A percentile compares a stretch with the other conserved stretches of the same genome.
phyloP scores from a whole-genome alignment of 2,329 filamentous ascomycete genomes.

The Verticillium nonalfalfae region DNA sequence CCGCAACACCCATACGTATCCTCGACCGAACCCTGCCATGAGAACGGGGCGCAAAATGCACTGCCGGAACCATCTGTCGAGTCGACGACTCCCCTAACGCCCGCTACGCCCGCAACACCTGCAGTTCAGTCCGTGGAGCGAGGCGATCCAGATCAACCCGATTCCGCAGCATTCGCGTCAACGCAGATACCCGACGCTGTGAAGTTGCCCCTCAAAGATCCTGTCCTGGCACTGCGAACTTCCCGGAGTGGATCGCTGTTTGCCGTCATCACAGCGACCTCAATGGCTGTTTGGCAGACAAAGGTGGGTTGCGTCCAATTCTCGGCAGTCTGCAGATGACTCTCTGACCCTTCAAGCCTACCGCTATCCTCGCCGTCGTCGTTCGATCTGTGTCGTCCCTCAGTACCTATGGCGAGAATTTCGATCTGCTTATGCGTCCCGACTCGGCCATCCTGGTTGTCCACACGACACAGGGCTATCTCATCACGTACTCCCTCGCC shows the following conservation, averaged over 20 bases:
- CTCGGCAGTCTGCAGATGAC: slow-evolving; percentile 1
- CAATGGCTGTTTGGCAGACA: slow-evolving; percentile 93
- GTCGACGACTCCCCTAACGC: slow-evolving; percentile 35
- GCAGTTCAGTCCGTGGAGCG: slow-evolving; percentile 54
- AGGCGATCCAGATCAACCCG: slow-evolving; percentile 31
- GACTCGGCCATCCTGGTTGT: slow-evolving; percentile 90
- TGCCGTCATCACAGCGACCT: slow-evolving; percentile 77
- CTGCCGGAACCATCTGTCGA: slow-evolving; percentile 25
- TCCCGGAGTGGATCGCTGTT: slow-evolving; percentile 78
- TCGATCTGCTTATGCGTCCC: slow-evolving; percentile 77
- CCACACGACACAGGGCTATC: slow-evolving; percentile 76
- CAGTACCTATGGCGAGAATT: slow-evolving; percentile 76
- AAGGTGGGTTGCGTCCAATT: slow-evolving; percentile 51
- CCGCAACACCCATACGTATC: slow-evolving; percentile 12
- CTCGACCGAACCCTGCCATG: slow-evolving; percentile 8
- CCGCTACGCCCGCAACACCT: slow-evolving; percentile 49
- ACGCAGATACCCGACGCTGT: slow-evolving; percentile 10
- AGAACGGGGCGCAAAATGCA: slow-evolving; percentile 16
- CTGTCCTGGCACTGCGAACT: slow-evolving; percentile 67
- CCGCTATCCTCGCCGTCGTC: slow-evolving; percentile 79
- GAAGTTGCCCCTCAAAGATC: slow-evolving; percentile 47
- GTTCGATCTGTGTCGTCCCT: slow-evolving; percentile 77
- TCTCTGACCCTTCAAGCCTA: slow-evolving; percentile 52
- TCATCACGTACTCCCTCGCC: slow-evolving; percentile 91
- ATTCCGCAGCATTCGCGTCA: slow-evolving; percentile 16